Percentiles rank a stretch among this genome's conserved stretches.
Evolutionary conservation across 129 eudicot genomes (phyloP).

Genomic region (Pseudognaphalium luteoalbum): DNA sequence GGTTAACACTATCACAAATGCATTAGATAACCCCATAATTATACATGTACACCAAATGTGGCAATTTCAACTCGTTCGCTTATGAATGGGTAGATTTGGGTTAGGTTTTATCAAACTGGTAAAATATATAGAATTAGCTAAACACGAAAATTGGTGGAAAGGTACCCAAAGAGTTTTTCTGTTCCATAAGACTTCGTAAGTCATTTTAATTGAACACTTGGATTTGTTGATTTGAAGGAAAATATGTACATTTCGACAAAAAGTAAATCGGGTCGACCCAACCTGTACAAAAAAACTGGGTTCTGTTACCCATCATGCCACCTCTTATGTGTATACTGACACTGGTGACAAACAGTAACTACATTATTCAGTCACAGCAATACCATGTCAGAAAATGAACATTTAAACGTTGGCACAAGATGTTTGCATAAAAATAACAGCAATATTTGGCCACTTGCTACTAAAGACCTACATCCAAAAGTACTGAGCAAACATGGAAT

Average conservation of each 20-base stretch:
- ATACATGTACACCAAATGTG: neutral
- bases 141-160: too few species aligned
- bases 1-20: neutral
- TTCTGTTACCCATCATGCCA: neutral
- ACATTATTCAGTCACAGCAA: slow-evolving; percentile 4
- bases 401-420: neutral
- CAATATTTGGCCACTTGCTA: neutral
- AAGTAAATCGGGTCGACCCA: neutral
- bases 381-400: neutral
- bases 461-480: neutral
- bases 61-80: neutral
- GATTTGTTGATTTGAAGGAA: neutral
- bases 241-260: neutral
- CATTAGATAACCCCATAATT: neutral
- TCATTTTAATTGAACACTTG: neutral
- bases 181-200: too few species aligned
- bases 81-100: too few species aligned
- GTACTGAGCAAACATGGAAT: neutral
- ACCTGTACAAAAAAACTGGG: neutral
- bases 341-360: neutral
- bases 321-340: neutral
- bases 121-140: too few species aligned
- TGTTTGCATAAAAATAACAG: neutral
- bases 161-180: too few species aligned
- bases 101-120: too few species aligned